phyloP scores from a whole-genome alignment of 179 eudicot genomes.

The Carnegiea gigantea region DNA sequence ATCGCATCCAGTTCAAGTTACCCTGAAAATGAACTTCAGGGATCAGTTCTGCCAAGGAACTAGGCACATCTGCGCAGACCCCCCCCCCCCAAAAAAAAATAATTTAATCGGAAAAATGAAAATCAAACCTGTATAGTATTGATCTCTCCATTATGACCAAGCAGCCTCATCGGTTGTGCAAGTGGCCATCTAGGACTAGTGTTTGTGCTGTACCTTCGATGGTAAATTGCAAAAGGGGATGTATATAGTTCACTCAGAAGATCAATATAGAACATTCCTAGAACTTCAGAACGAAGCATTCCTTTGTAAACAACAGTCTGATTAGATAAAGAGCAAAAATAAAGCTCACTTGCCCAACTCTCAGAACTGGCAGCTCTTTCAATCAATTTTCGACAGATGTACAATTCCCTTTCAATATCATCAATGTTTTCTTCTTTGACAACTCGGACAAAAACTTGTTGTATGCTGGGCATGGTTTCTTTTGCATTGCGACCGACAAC shows the following conservation, averaged over 20 bases:
- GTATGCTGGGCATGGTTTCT: slow-evolving; percentile 96
- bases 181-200: slow-evolving; percentile 99
- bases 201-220: slow-evolving; percentile 75
- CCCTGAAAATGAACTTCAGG: slow-evolving; percentile 54
- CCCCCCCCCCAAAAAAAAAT: neutral
- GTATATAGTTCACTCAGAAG: slow-evolving; percentile 66
- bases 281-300: slow-evolving; percentile 83
- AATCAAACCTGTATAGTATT: slow-evolving; percentile 91
- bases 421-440: slow-evolving; percentile 71
- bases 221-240: slow-evolving; percentile 78
- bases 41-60: slow-evolving; percentile 18
- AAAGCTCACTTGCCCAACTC: slow-evolving; percentile 69
- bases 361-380: slow-evolving; percentile 50
- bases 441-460: slow-evolving; percentile 82
- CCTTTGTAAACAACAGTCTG: slow-evolving; percentile 83
- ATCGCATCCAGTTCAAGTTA: slow-evolving; percentile 99
- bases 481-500: slow-evolving; percentile 87
- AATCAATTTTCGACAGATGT: slow-evolving; percentile 9
- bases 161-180: slow-evolving; percentile 99
- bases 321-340: slow-evolving; percentile 75
- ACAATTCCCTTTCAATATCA: slow-evolving; percentile 38
- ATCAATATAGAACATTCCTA: slow-evolving; percentile 67
- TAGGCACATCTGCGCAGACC: slow-evolving; percentile 3
- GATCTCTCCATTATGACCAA: slow-evolving; percentile 99
- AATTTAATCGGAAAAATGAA: slow-evolving; percentile 15